These are phyloP conservation scores for Botrytis byssoidea DNA, from an alignment of 2,329 filamentous ascomycete genomes.

Conservation along the genomic window DNA sequence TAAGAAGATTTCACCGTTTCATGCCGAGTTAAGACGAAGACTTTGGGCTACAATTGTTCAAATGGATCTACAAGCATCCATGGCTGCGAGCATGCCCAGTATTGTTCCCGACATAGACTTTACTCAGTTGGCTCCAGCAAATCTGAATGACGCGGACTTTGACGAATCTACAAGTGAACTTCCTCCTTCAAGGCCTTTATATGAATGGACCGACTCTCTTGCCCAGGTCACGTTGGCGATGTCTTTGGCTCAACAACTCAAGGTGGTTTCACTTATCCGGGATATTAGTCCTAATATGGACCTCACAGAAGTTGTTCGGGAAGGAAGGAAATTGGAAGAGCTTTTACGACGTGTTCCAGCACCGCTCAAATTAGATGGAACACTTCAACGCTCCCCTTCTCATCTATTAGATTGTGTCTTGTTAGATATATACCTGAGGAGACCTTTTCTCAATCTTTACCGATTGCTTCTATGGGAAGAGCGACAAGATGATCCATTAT, in stretches of 20 bases:
- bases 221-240: slow-evolving; percentile 22
- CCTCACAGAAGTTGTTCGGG: neutral
- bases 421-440: slow-evolving; percentile 22
- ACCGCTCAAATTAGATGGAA: slow-evolving; percentile 5
- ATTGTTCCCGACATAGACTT: slow-evolving; percentile 48
- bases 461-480: slow-evolving; percentile 15
- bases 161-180: slow-evolving; percentile 22
- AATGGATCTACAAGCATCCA: slow-evolving; percentile 49
- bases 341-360: neutral
- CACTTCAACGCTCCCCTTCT: slow-evolving; percentile 3
- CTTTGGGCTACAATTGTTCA: slow-evolving; percentile 56
- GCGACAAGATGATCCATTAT: slow-evolving; percentile 13
- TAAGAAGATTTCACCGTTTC: slow-evolving; percentile 47
- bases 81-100: slow-evolving; percentile 51
- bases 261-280: slow-evolving; percentile 17
- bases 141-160: slow-evolving; percentile 35
- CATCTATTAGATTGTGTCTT: slow-evolving; percentile 22
- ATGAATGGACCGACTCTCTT: slow-evolving; percentile 23
- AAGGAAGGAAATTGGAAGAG: slow-evolving; percentile 20
- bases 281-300: slow-evolving; percentile 7
- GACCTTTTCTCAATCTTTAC: slow-evolving; percentile 23
- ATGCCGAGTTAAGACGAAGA: slow-evolving; percentile 53
- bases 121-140: slow-evolving; percentile 51
- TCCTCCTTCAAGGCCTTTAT: slow-evolving; percentile 21
- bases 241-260: slow-evolving; percentile 21